These are phyloP conservation scores for Pythium volutum DNA, from an alignment of 352 stramenopile genomes.

Conservation along the genomic window DNA sequence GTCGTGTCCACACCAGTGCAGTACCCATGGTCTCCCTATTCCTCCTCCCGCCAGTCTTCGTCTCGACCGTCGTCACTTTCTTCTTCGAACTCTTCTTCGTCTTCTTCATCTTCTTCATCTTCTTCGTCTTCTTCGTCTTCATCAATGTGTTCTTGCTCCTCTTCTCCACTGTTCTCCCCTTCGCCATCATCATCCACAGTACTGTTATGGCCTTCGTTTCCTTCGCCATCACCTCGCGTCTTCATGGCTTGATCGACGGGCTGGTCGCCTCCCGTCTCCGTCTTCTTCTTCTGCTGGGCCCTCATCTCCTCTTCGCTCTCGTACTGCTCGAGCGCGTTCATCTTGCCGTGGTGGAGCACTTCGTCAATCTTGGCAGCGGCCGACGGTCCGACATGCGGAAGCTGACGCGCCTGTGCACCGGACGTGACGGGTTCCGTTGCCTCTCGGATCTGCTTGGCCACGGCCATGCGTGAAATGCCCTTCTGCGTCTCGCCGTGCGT, in stretches of 20 bases:
- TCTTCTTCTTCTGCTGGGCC: not conserved
- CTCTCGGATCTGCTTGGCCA: conserved; percentile 40
- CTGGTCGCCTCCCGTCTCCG: not conserved
- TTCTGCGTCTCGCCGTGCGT: conserved; percentile 34
- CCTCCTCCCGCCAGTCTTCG: not conserved
- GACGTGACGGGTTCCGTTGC: conserved; percentile 28
- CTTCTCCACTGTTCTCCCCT: not conserved
- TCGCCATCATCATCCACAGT: conserved; percentile 2
- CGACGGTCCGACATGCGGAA: conserved; percentile 32
- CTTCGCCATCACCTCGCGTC: not conserved
- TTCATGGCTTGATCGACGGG: not conserved
- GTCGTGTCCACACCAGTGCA: not conserved
- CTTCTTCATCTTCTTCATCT: conserved; percentile 10
- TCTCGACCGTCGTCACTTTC: conserved; percentile 7
- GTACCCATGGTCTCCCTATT: not conserved
- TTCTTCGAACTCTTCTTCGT: conserved; percentile 6
- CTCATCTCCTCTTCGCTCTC: conserved; percentile 11
- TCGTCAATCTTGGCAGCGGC: conserved; percentile 41
- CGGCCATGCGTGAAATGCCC: conserved; percentile 38
- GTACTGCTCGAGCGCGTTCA: conserved; percentile 29
- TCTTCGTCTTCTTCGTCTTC: conserved; percentile 8
- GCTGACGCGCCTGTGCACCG: conserved; percentile 21
- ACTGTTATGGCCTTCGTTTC: conserved; percentile 1
- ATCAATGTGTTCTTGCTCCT: not conserved
- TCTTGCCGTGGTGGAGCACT: conserved; percentile 32